Evolutionary conservation across 805 yeast genomes (phyloP).

Genomic region (Metschnikowia similis): DNA sequence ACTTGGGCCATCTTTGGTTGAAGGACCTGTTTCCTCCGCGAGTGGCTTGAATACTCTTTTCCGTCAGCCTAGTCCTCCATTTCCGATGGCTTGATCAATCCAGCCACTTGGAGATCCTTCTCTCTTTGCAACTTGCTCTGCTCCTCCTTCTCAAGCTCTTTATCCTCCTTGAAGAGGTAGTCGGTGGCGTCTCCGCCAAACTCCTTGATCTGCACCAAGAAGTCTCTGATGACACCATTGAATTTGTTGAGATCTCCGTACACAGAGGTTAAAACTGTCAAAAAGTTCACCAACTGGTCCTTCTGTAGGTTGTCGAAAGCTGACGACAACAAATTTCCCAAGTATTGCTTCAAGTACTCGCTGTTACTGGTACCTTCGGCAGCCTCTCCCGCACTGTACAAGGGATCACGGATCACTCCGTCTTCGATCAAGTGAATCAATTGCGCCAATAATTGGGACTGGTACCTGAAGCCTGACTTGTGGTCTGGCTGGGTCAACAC

Average conservation of each 20-base stretch:
- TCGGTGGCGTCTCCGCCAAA: constrained; percentile 95
- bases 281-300: constrained; percentile 78
- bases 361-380: constrained; percentile 83
- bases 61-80: constrained; percentile 56
- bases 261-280: constrained; percentile 68
- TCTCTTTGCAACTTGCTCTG: constrained; percentile 68
- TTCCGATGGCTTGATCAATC: constrained; percentile 90
- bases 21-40: not conserved
- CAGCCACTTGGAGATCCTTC: constrained; percentile 84
- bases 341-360: constrained; percentile 70
- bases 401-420: constrained; percentile 67
- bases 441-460: constrained; percentile 77
- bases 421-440: constrained; percentile 80
- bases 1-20: not conserved
- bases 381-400: constrained; percentile 76
- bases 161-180: constrained; percentile 90
- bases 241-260: constrained; percentile 74
- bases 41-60: constrained; percentile 21
- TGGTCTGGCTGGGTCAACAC: constrained; percentile 97
- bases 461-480: constrained; percentile 90
- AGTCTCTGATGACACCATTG: constrained; percentile 85
- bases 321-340: constrained; percentile 72
- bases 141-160: constrained; percentile 70
- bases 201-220: constrained; percentile 93
- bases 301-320: constrained; percentile 92